phyloP scores from a whole-genome alignment of 2,329 filamentous ascomycete species.

The Thelonectria rubi region DNA sequence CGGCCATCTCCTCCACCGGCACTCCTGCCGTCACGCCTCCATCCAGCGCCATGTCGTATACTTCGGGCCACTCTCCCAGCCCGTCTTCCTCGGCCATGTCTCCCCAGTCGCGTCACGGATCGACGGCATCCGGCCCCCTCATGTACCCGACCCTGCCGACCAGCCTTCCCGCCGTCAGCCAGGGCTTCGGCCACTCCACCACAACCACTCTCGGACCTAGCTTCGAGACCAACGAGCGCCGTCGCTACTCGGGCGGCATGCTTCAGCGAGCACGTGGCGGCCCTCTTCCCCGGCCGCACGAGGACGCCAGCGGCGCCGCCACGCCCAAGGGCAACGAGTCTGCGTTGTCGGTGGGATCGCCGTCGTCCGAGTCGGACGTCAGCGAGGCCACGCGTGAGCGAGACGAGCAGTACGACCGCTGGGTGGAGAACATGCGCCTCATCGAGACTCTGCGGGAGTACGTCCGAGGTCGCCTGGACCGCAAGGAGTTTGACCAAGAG shows the following conservation, averaged over 20 bases:
- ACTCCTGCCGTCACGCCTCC: conserved; percentile 82
- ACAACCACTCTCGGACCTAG: conserved; percentile 76
- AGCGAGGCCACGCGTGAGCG: conserved; percentile 63
- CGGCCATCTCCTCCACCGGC: conserved; percentile 68
- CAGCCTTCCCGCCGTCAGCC: conserved; percentile 68
- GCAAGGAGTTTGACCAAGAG: conserved; percentile 59
- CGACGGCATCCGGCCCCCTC: conserved; percentile 63
- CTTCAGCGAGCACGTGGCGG: conserved; percentile 66
- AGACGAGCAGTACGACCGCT: conserved; percentile 70
- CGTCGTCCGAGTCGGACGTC: conserved; percentile 63
- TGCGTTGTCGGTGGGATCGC: conserved; percentile 60
- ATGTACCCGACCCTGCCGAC: conserved; percentile 76
- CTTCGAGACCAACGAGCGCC: conserved; percentile 70
- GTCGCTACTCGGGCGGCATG: conserved; percentile 73
- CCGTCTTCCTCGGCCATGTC: conserved; percentile 77
- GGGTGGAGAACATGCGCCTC: conserved; percentile 72
- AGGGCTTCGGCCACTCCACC: conserved; percentile 74
- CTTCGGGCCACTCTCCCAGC: conserved; percentile 78
- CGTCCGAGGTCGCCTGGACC: conserved; percentile 65
- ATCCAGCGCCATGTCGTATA: conserved; percentile 79
- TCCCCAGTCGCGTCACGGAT: conserved; percentile 70
- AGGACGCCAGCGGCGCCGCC: conserved; percentile 51
- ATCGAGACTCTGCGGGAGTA: conserved; percentile 70
- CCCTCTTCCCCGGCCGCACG: conserved; percentile 51
- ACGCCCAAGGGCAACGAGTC: conserved; percentile 57